Evolutionary conservation across 2,329 filamentous ascomycete genomes (phyloP), one percentile per base, ranked within the genome.

Genomic region (Trichoderma polysporum): DNA sequence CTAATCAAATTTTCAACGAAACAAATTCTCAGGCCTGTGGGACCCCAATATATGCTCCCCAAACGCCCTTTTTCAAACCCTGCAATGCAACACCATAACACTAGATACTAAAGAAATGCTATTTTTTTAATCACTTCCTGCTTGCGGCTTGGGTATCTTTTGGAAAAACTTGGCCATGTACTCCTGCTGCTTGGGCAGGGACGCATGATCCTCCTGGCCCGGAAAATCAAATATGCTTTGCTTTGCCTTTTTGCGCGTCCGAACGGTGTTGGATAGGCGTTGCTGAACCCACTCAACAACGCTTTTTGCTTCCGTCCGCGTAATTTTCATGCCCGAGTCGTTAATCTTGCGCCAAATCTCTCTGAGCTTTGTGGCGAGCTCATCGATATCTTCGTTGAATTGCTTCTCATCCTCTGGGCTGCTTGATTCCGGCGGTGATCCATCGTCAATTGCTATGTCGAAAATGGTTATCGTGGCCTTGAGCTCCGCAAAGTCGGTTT

Each of bases 301-400:
- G 63, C 88, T 88, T 78, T 97, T 97, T 13, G 91, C 88, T 73
- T 96, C 88, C 33, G 91, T 90, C 33, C 91, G 86, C 17, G 86
- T 85, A 67, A 95, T 82, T 25, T 88, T 88, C 52, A 92, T 90
- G 47, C 91, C 92, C 1, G 89, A 85, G 73, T 93, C 91, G 67
- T 89, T 85, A 73, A 97, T 96, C 45, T 84, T 84, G 66, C 82
- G 80, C 77, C 83, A 83, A 35, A 88, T 79, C 17, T 79, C 76
- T 69, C 89, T 87, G 60, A 96, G 81, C 37, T 81, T 82, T 19
- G 79, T 78, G 1, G 87, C 83, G 4, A 97, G 82, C 25, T 79
- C 80, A 76, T 97, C 93, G 37, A 97, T 82, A 12, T 88, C 82
- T 6, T 79, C 77, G 74, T 97, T 92, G 80, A 94, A 97, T 3